Evolutionary conservation across 2,329 filamentous ascomycete genomes (phyloP), one percentile per base, ranked within the genome.

Genomic region (Colletotrichum salicis): DNA sequence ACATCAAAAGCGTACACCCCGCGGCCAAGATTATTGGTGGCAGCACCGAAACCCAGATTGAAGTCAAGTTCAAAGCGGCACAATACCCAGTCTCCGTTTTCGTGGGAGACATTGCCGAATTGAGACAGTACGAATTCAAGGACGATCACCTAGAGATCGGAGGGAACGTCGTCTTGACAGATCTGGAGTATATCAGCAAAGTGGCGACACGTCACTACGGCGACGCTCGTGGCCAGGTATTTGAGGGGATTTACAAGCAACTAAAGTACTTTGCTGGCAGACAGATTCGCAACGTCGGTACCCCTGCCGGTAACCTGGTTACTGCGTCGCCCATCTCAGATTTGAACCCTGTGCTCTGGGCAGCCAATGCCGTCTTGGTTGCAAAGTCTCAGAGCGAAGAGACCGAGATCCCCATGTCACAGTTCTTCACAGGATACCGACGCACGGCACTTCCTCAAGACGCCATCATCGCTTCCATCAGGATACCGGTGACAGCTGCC

Each of bases 291-390:
- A 99, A 98, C 77, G 96, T 98, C n/a, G 96, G 96, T 35, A 98
- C 96, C 0, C 96, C 95, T 0, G 96, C 96, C 0, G 96, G 96
- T 55, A 99, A 98, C 77, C 83, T 99, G 37, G 95, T 93, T 1
- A 99, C 96, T 0, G 96, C 96, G 0, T 97, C 95, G 29, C 96
- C 96, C 0, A 99, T 98, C 57, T 98, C 96, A 0, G 96, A 99
- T 84, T 84, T 99, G 56, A 99, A 98, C 77, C 96, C 96, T 0
- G 94, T 98, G 0, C 91, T 99, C 62, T 93, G 98, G 80, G 95
- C 94, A 3, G 93, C 94, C 1, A 94, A 96, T 75, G 93, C 94
- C 1, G 90, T 92, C 0, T 82, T 98, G 5, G 86, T 98, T 24
- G 94, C 95, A 5, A 96, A 93, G 79, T 95, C 94, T 0, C 84